Evolutionary conservation across 1,284 basidiomycete species (phyloP).

Genomic region (Ustilago hordei): DNA sequence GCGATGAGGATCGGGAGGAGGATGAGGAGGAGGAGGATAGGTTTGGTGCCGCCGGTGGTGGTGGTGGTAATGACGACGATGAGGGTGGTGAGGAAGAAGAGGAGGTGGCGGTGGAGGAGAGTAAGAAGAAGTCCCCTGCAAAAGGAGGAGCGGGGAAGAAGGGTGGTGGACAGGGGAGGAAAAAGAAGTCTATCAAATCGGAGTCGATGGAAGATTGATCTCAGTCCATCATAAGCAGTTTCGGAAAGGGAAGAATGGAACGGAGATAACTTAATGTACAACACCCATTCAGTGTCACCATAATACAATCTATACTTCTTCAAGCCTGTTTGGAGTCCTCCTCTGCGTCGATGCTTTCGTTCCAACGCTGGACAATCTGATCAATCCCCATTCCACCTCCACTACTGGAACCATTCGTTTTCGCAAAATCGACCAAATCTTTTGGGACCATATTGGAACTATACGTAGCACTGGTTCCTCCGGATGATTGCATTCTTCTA

Average conservation of each 20-base stretch:
- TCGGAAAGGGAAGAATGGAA: background rate
- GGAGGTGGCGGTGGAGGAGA: constrained; percentile 5
- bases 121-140: constrained; percentile 7
- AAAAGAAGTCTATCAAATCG: constrained; percentile 19
- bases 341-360: constrained; percentile 20
- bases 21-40: constrained; percentile 1
- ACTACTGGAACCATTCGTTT: constrained; percentile 33
- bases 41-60: background rate
- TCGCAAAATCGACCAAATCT: constrained; percentile 83
- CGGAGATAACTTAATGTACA: constrained; percentile 3
- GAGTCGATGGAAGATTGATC: constrained; percentile 30
- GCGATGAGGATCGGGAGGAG: constrained; percentile 15
- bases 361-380: constrained; percentile 36
- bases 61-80: constrained; percentile 1
- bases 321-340: background rate
- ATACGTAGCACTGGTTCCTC: constrained; percentile 71
- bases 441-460: constrained; percentile 92
- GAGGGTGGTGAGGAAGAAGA: constrained; percentile 6
- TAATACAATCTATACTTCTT: background rate
- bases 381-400: constrained; percentile 19
- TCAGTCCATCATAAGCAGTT: background rate
- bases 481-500: constrained; percentile 71
- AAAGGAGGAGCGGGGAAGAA: constrained; percentile 19
- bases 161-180: constrained; percentile 1
- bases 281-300: background rate